Percentiles rank a stretch among this genome's conserved stretches.
Conservation (phyloP, 2,329 filamentous ascomycete genomes). For the Ophiostoma quercus region DNA sequence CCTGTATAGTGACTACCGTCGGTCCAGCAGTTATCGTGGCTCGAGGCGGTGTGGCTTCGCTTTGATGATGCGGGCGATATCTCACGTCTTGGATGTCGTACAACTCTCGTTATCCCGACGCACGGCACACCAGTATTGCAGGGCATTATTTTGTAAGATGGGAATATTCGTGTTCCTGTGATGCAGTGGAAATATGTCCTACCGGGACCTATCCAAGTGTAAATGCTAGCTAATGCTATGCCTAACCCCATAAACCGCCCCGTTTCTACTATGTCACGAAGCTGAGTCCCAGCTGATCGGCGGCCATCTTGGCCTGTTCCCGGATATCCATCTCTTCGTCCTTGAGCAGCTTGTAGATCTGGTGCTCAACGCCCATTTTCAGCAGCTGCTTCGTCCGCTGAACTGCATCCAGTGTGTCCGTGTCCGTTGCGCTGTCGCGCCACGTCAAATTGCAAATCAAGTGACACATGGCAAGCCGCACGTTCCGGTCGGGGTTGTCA, state of each 20-base stretch:
- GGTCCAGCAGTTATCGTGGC: not conserved
- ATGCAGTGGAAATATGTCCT: not conserved
- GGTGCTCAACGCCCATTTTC: constrained; percentile 64
- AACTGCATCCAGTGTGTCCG: constrained; percentile 59
- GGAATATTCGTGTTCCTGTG: not conserved
- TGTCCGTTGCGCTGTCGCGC: constrained; percentile 69
- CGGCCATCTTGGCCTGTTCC: constrained; percentile 75
- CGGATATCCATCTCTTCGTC: constrained; percentile 77
- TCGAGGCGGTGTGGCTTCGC: not conserved
- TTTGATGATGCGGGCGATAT: not conserved
- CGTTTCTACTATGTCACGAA: not conserved
- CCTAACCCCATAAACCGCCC: not conserved
- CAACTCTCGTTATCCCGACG: not conserved
- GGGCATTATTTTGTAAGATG: not conserved
- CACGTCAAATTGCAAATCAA: constrained; percentile 81
- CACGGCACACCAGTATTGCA: not conserved
- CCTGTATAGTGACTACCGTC: not conserved
- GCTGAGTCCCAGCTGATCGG: constrained; percentile 55
- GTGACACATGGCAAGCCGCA: constrained; percentile 76
- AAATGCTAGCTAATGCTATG: not conserved
- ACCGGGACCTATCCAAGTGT: not conserved
- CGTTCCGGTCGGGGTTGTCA: constrained; percentile 63
- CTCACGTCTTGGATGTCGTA: not conserved
- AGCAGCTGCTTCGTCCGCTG: constrained; percentile 65
- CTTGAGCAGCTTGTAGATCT: constrained; percentile 55